Percentiles rank a stretch among this genome's conserved stretches.
Conservation (phyloP, 306 rosid species). For the Lathyrus oleraceus region DNA sequence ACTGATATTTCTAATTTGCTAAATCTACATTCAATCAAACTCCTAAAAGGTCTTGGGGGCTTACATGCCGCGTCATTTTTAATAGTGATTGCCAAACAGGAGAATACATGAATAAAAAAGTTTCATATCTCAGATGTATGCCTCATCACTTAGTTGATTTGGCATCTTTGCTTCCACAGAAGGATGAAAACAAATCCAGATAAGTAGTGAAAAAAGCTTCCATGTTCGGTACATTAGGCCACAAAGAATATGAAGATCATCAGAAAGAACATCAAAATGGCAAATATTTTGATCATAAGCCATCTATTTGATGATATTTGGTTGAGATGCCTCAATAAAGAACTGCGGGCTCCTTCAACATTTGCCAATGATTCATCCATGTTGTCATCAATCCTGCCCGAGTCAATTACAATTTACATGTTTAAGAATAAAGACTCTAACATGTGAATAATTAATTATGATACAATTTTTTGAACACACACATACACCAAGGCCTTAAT, state of each 20-base stretch:
- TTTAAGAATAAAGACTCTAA: conserved; percentile 34
- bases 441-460: conserved; percentile 12
- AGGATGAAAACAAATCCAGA: conserved; percentile 29
- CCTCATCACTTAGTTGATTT: conserved; percentile 35
- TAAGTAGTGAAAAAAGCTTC: conserved; percentile 30
- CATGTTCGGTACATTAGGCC: conserved; percentile 52
- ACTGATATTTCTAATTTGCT: conserved; percentile 27
- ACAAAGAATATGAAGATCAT: conserved; percentile 74
- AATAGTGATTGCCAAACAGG: conserved; percentile 19
- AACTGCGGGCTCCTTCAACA: conserved; percentile 87
- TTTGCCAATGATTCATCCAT: conserved; percentile 91
- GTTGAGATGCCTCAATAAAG: conserved; percentile 84
- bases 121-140: conserved; percentile 28
- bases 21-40: conserved; percentile 30
- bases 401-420: conserved; percentile 27
- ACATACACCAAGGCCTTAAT: conserved; percentile 11
- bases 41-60: neutral
- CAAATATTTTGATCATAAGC: conserved; percentile 89
- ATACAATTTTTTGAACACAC: neutral
- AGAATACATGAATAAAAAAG: conserved; percentile 19
- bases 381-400: conserved; percentile 84
- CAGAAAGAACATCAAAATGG: conserved; percentile 67
- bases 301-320: conserved; percentile 84
- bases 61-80: neutral
- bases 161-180: conserved; percentile 22